A percentile compares a stretch with the other conserved stretches of the same genome.
Conservation (phyloP, 2,329 filamentous ascomycete species). For the Trichophyton rubrum region DNA sequence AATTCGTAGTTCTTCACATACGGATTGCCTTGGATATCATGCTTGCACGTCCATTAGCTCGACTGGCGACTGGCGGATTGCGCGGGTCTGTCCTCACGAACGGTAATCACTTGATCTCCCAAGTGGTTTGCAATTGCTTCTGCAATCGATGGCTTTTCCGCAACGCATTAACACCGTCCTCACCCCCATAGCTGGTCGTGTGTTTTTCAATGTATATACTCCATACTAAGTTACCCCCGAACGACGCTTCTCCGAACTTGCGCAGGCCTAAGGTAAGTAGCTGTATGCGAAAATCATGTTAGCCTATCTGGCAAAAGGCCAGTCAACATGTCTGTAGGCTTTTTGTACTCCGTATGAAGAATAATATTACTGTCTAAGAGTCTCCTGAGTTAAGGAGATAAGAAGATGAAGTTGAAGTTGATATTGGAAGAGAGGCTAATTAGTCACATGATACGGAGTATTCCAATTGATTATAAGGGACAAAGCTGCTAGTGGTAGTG, state of each 20-base stretch:
- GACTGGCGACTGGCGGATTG: neutral
- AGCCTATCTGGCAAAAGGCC: neutral
- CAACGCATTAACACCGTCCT: slow-evolving; percentile 4
- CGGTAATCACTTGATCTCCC: slow-evolving; percentile 4
- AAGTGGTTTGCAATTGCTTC: slow-evolving; percentile 6
- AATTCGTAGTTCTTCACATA: slow-evolving; percentile 5
- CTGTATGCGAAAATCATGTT: slow-evolving; percentile 1
- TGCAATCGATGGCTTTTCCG: slow-evolving; percentile 5
- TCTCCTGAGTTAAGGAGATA: neutral
- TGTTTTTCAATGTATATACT: slow-evolving; percentile 1
- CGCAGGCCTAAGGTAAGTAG: neutral
- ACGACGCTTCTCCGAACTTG: slow-evolving; percentile 1
- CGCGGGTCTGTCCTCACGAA: slow-evolving; percentile 1
- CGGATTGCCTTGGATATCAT: slow-evolving; percentile 5
- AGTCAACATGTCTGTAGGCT: neutral
- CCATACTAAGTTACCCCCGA: neutral
- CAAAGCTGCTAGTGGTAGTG: no score
- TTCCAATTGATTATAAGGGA: no score
- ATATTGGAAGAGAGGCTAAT: no score
- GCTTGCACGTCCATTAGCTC: slow-evolving; percentile 4
- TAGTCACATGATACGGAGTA: no score
- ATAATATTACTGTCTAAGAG: neutral
- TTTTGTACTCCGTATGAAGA: neutral
- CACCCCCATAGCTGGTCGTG: neutral
- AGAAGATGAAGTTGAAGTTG: neutral